These are phyloP conservation scores for Peronosclerospora sorghi DNA, from an alignment of 352 stramenopile genomes.

Conservation along the genomic window DNA sequence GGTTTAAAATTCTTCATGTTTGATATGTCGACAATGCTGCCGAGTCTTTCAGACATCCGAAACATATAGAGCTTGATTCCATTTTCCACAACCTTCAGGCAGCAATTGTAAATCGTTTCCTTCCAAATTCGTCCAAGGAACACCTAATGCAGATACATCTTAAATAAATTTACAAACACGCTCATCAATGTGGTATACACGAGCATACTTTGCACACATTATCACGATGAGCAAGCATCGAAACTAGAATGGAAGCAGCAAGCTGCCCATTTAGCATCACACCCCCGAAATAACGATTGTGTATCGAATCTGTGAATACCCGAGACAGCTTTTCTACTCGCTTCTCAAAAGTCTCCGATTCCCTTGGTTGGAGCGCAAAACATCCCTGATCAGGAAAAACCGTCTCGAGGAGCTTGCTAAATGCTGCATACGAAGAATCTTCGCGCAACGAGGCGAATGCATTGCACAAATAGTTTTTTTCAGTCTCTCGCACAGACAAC, in stretches of 20 bases:
- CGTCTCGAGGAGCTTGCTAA: conserved; percentile 35
- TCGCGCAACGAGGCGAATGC: conserved; percentile 25
- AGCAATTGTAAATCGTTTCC: conserved; percentile 73
- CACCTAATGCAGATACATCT: conserved; percentile 18
- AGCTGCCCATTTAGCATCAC: conserved; percentile 66
- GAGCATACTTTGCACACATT: conserved; percentile 50
- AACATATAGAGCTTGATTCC: conserved; percentile 74
- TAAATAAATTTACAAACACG: background rate
- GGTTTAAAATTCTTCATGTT: conserved; percentile 50
- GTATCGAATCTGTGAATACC: conserved; percentile 41
- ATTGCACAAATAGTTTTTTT: conserved; percentile 51
- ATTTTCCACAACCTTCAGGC: conserved; percentile 68
- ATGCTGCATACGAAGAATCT: conserved; percentile 5
- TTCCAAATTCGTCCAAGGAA: conserved; percentile 64
- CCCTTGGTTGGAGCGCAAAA: conserved; percentile 32
- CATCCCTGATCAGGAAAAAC: conserved; percentile 50
- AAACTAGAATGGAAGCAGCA: conserved; percentile 57
- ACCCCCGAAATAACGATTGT: conserved; percentile 56
- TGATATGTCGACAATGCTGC: conserved; percentile 57
- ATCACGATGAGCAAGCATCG: conserved; percentile 56
- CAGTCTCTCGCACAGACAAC: conserved; percentile 39
- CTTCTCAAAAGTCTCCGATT: conserved; percentile 38
- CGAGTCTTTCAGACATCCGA: conserved; percentile 53
- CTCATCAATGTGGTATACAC: background rate
- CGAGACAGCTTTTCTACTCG: conserved; percentile 52